A percentile compares a stretch with the other conserved stretches of the same genome.
These are phyloP conservation scores for Solanum rostratum DNA, from an alignment of 257 asterid species.

Conservation along the genomic window DNA sequence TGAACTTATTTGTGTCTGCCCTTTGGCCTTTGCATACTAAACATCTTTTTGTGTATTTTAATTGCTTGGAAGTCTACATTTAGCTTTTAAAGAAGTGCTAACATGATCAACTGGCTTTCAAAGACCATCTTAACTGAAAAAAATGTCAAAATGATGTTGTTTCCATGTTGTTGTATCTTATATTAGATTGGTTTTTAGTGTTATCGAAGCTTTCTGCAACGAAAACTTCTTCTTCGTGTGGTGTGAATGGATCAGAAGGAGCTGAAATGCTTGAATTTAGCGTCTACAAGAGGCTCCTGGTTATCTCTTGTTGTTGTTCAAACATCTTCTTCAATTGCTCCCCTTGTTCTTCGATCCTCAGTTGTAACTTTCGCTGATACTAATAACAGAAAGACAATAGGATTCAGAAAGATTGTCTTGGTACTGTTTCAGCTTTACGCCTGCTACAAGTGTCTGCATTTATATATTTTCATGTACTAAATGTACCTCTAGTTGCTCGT, in stretches of 20 bases:
- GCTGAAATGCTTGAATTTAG: constrained; percentile 15
- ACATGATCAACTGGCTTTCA: neutral
- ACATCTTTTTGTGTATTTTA: neutral
- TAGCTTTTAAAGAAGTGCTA: neutral
- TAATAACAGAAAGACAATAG: constrained; percentile 3
- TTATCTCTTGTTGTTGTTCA: constrained; percentile 47
- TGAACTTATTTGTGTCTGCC: neutral
- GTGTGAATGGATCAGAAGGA: constrained; percentile 15
- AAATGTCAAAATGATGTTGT: neutral
- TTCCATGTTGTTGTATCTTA: neutral
- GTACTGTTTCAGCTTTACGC: neutral
- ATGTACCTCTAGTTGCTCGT: constrained; percentile 80
- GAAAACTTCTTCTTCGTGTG: constrained; percentile 9
- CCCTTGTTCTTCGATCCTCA: constrained; percentile 66
- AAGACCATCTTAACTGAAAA: neutral
- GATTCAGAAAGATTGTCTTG: neutral
- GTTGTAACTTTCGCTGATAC: constrained; percentile 49
- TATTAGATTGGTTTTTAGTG: neutral
- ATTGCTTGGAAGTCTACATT: neutral
- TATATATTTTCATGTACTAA: neutral
- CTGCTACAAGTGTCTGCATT: neutral
- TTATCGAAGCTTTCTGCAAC: neutral
- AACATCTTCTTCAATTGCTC: constrained; percentile 44
- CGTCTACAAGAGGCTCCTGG: constrained; percentile 17
- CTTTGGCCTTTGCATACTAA: neutral